Evolutionary conservation across 1,284 basidiomycete species (phyloP).

Genomic region (Irpex rosettiformis): DNA sequence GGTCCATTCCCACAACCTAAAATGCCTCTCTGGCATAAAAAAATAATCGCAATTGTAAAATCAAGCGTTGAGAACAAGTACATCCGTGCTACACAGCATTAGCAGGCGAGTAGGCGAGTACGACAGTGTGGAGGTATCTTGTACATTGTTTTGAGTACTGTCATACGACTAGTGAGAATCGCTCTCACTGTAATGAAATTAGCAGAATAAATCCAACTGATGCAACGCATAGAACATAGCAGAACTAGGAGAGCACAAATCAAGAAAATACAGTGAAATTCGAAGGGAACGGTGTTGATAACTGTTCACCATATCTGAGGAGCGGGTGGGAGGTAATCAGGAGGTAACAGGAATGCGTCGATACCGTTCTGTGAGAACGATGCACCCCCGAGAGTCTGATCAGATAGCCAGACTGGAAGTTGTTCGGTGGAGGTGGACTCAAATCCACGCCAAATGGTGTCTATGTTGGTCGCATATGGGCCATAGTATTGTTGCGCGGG

Average conservation of each 20-base stretch:
- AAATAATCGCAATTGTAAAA: slow-evolving; percentile 2
- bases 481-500: slow-evolving; percentile 20
- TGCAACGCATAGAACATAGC: neutral
- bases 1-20: neutral
- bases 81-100: slow-evolving; percentile 3
- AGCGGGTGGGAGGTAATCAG: slow-evolving; percentile 57
- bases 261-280: neutral
- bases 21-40: neutral
- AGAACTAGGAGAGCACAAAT: neutral
- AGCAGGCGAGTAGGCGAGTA: neutral
- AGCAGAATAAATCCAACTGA: neutral
- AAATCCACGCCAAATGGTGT: slow-evolving; percentile 71
- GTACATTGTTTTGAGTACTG: slow-evolving; percentile 1
- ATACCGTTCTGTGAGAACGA: slow-evolving; percentile 77
- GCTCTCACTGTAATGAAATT: neutral
- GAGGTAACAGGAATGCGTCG: slow-evolving; percentile 76
- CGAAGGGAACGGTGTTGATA: neutral
- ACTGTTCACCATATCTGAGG: slow-evolving; percentile 67
- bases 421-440: slow-evolving; percentile 69
- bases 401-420: slow-evolving; percentile 78
- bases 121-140: neutral
- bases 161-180: neutral
- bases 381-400: slow-evolving; percentile 71
- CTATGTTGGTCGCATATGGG: slow-evolving; percentile 49
- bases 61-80: neutral